Percentiles rank a stretch among this genome's conserved stretches.
Conservation (phyloP, 2,329 filamentous ascomycete species). For the Ceratocystis alfenasii region DNA sequence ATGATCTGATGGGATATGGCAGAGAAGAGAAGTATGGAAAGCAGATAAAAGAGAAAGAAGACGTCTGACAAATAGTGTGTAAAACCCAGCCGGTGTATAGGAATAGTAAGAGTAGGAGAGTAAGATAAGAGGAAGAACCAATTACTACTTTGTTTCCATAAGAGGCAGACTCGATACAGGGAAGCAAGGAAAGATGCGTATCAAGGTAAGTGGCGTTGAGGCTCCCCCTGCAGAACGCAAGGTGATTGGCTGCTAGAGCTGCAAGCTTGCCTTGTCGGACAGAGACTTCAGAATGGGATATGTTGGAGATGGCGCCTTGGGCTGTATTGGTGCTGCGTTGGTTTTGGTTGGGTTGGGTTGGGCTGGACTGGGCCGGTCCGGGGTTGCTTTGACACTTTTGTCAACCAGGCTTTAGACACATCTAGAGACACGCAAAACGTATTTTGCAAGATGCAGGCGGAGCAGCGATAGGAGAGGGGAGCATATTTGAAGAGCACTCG, state of each 20-base stretch:
- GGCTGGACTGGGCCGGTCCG: background rate
- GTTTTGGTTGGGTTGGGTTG: background rate
- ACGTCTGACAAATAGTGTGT: background rate
- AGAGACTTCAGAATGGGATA: background rate
- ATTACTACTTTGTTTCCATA: too few relatives aligned
- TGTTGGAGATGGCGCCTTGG: background rate
- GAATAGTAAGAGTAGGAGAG: background rate
- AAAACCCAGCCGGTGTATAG: background rate
- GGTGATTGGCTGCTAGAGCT: background rate
- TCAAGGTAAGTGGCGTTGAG: background rate
- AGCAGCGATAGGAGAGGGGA: background rate
- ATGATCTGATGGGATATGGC: too few relatives aligned
- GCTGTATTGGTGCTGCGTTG: background rate
- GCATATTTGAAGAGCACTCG: background rate
- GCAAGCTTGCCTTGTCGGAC: background rate
- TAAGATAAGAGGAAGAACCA: background rate
- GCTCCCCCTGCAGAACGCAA: background rate
- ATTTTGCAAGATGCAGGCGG: background rate
- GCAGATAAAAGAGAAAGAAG: too few relatives aligned
- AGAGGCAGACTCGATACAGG: background rate
- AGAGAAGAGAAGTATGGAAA: too few relatives aligned
- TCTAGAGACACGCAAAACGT: background rate
- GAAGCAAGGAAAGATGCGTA: background rate
- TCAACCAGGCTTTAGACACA: background rate
- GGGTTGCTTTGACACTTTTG: background rate